Evolutionary conservation across 768 basidiomycete species (phyloP).

Genomic region (Pisolithus tinctorius): DNA sequence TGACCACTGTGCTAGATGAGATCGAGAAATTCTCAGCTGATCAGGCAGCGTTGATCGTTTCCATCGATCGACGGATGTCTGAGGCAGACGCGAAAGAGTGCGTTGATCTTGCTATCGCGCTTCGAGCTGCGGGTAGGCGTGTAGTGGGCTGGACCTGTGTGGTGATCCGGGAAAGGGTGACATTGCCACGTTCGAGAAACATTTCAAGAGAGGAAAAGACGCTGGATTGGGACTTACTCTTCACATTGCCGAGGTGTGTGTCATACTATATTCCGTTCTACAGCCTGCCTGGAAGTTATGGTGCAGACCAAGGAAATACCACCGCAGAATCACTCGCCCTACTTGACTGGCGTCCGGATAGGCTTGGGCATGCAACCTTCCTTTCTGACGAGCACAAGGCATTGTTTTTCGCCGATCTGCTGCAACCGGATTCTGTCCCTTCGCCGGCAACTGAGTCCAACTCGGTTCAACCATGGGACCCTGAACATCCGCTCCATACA

Average conservation of each 20-base stretch:
- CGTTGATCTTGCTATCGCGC: slow-evolving; percentile 45
- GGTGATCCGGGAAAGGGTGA: slow-evolving; percentile 65
- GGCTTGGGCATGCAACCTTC: slow-evolving; percentile 80
- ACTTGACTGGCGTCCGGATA: slow-evolving; percentile 55
- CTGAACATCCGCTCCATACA: slow-evolving; percentile 17
- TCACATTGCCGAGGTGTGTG: slow-evolving; percentile 75
- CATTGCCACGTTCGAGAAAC: slow-evolving; percentile 41
- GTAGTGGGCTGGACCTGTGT: slow-evolving; percentile 76
- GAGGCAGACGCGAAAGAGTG: slow-evolving; percentile 45
- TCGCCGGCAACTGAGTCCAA: slow-evolving; percentile 10
- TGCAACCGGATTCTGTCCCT: slow-evolving; percentile 5
- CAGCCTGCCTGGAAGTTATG: neutral
- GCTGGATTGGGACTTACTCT: slow-evolving; percentile 69
- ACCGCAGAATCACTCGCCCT: slow-evolving; percentile 53
- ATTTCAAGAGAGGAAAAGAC: slow-evolving; percentile 47
- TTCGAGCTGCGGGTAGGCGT: slow-evolving; percentile 51
- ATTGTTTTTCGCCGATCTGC: slow-evolving; percentile 38
- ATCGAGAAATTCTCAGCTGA: slow-evolving; percentile 48
- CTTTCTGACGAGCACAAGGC: slow-evolving; percentile 53
- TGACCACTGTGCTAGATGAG: slow-evolving; percentile 59
- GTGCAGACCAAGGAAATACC: slow-evolving; percentile 41
- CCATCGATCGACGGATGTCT: slow-evolving; percentile 69
- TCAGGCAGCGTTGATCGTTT: slow-evolving; percentile 59
- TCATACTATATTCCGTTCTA: neutral
- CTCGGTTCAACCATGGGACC: slow-evolving; percentile 10